Percentiles rank a stretch among this genome's conserved stretches.
phyloP scores from a whole-genome alignment of 2,329 filamentous ascomycete genomes.

The Cephalotrichum gorgonifer region DNA sequence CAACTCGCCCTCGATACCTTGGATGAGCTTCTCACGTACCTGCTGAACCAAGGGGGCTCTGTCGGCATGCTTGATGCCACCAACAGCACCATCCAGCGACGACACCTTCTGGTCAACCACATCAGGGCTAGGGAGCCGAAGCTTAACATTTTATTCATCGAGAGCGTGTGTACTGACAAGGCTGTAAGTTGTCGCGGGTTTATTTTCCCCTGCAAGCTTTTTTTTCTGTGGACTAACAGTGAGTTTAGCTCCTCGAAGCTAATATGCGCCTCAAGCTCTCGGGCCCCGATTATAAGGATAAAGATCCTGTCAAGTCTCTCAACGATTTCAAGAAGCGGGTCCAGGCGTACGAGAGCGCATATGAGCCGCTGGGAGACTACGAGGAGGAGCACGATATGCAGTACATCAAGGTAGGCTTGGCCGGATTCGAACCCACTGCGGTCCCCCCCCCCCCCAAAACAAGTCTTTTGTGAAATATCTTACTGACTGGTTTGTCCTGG shows the following conservation, averaged over 20 bases:
- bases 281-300: conserved; percentile 90
- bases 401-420: conserved; percentile 61
- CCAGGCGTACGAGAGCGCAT: conserved; percentile 86
- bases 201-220: not conserved
- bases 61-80: conserved; percentile 96
- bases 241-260: conserved; percentile 65
- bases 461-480: not conserved
- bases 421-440: not conserved
- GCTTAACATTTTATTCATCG: conserved; percentile 86
- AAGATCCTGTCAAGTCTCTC: conserved; percentile 76
- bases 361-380: conserved; percentile 79
- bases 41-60: conserved; percentile 70
- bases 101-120: conserved; percentile 72
- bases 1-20: conserved; percentile 87
- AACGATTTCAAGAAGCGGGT: conserved; percentile 90
- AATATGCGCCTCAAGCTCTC: conserved; percentile 97
- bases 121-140: conserved; percentile 77
- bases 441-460: no score
- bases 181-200: conserved; percentile 32
- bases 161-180: conserved; percentile 83
- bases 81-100: conserved; percentile 83
- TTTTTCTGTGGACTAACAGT: not conserved
- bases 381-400: conserved; percentile 87
- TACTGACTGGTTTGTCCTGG: not conserved
- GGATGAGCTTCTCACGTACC: conserved; percentile 84